These are phyloP conservation scores for Jacaranda copaia DNA, from an alignment of 257 asterid species.

Conservation along the genomic window DNA sequence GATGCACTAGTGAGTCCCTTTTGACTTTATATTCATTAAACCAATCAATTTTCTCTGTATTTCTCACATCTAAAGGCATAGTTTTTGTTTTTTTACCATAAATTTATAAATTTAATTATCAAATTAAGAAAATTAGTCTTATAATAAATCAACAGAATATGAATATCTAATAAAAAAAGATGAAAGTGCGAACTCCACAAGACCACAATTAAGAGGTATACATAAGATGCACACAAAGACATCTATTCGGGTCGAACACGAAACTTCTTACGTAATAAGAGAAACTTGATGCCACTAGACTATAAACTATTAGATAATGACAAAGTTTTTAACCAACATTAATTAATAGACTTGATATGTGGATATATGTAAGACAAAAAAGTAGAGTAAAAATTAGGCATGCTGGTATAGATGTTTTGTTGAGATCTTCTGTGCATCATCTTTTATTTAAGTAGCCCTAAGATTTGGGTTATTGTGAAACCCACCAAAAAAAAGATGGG, in stretches of 20 bases:
- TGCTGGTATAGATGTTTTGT: conserved; percentile 25
- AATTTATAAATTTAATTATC: too few species aligned
- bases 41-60: background rate
- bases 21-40: background rate
- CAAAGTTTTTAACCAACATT: background rate
- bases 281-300: too few species aligned
- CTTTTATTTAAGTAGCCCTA: conserved; percentile 12
- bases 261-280: too few species aligned
- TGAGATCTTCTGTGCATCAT: conserved; percentile 10
- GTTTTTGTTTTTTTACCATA: too few species aligned
- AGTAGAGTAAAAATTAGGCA: conserved; percentile 25
- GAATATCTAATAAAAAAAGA: too few species aligned
- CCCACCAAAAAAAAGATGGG: conserved; percentile 27
- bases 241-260: too few species aligned
- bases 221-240: too few species aligned
- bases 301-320: too few species aligned
- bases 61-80: background rate
- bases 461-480: conserved; percentile 41
- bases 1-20: background rate
- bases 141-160: too few species aligned
- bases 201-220: too few species aligned
- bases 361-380: conserved; percentile 36
- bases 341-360: background rate
- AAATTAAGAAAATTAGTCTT: too few species aligned
- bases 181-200: too few species aligned